Percentiles rank a stretch among this genome's conserved stretches.
Conservation (phyloP, 345 rosid species). For the Clausena lansium region DNA sequence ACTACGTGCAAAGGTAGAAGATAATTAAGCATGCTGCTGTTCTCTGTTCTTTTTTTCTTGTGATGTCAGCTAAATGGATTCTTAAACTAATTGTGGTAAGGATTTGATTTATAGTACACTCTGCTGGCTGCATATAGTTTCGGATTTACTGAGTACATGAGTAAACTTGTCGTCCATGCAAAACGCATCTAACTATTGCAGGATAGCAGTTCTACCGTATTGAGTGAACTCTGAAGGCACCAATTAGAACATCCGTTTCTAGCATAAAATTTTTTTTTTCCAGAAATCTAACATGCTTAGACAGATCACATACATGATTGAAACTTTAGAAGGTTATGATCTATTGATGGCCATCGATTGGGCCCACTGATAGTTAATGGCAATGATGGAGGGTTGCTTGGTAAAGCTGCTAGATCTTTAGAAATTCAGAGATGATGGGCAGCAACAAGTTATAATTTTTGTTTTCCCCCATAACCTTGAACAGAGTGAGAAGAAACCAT, state of each 20-base stretch:
- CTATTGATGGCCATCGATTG: not conserved
- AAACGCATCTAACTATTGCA: not conserved
- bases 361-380: not conserved
- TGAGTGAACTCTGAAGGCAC: too few relatives aligned
- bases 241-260: not conserved
- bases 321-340: not conserved
- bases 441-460: not conserved
- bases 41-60: not conserved
- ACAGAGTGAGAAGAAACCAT: not conserved
- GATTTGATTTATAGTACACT: not conserved
- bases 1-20: constrained; percentile 55
- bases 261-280: too few relatives aligned
- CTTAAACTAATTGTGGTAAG: not conserved
- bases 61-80: not conserved
- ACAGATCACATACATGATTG: not conserved
- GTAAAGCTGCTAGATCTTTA: not conserved
- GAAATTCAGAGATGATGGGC: not conserved
- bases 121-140: not conserved
- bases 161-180: not conserved
- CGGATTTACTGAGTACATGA: not conserved
- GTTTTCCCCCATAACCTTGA: not conserved
- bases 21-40: not conserved
- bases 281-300: too few relatives aligned
- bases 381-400: not conserved
- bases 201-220: too few relatives aligned